Evolutionary conservation across 148 eudicot species (phyloP), one percentile per base, ranked within the genome.

Genomic region (Euryodendron excelsum): DNA sequence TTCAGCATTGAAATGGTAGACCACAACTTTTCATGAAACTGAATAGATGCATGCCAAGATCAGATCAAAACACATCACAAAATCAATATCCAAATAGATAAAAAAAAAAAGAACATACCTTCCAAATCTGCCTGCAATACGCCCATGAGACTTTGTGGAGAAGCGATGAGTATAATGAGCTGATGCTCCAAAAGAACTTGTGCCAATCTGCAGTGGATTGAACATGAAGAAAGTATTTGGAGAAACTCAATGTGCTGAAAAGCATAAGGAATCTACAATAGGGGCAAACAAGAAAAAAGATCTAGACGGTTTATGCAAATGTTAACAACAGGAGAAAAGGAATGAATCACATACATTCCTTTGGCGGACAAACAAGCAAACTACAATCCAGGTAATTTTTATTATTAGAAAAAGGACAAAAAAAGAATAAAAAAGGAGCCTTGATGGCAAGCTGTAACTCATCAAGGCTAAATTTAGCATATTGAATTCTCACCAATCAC

Each of bases 101-200:
- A 20, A 67, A 27, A 75, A 52, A 20, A 67, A 27, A 75, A 31
- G 47, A 73, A 68, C 82, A 79, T 50, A 96, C 99, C 99, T 91
- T 89, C 97, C 99, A 69, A 93, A 66, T 86, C 82, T 89, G 82
- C 94, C 99, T 34, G 91, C 83, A 75, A 96, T 84, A 52, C 96
- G 93, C 33, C 97, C 99, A 87, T 96, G 98, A 60, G 99, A 96
- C 75, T 96, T 96, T 63, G 84, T 14, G 50, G 99, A 96, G 83
- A 96, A 96, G 74, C 81, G 90, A 52, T 85, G 97, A 55, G 92
- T 90, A 81, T 88, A 96, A 72, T 87, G 90, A 85, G 98, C 98
- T 28, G 91, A 84, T 86, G 90, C 97, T 67, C 98, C 99, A 85
- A 93, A 83, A 69, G 94, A 84, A 76, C 90, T 85, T 28, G 93